A percentile compares a stretch with the other conserved stretches of the same genome.
phyloP scores from a whole-genome alignment of 345 rosid genomes.

The Raphanus sativus region DNA sequence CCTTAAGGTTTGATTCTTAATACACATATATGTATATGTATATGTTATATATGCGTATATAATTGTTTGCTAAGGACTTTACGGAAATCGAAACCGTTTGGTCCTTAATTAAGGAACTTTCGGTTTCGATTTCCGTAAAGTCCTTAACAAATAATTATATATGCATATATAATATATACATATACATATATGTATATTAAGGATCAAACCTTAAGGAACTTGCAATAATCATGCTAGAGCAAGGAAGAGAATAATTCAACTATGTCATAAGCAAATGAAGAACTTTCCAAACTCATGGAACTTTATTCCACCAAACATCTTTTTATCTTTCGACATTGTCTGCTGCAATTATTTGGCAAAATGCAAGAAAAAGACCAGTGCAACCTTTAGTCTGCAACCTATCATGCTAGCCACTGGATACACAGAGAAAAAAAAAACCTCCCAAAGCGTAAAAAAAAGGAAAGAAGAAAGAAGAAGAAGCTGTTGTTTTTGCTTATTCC shows the following conservation, averaged over 20 bases:
- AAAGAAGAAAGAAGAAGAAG: slow-evolving; percentile 10
- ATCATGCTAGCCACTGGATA: slow-evolving; percentile 13
- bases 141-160: too few species aligned
- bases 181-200: too few species aligned
- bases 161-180: too few species aligned
- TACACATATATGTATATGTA: too few species aligned
- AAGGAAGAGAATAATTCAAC: neutral
- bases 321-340: slow-evolving; percentile 31
- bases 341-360: slow-evolving; percentile 47
- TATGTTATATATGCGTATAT: too few species aligned
- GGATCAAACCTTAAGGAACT: too few species aligned
- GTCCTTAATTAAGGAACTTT: too few species aligned
- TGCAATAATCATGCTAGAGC: too few species aligned
- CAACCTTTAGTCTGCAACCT: slow-evolving; percentile 2
- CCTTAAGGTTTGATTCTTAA: too few species aligned
- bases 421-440: slow-evolving; percentile 19
- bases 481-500: slow-evolving; percentile 44
- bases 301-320: slow-evolving; percentile 25
- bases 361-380: slow-evolving; percentile 26
- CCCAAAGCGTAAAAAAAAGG: slow-evolving; percentile 8
- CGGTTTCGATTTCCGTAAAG: too few species aligned
- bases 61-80: too few species aligned
- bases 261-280: neutral
- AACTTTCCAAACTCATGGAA: neutral
- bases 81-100: too few species aligned